Base-by-base conservation (phyloP, 441 rosid genomes). In the Pelargonium myrrhifolium region DNA sequence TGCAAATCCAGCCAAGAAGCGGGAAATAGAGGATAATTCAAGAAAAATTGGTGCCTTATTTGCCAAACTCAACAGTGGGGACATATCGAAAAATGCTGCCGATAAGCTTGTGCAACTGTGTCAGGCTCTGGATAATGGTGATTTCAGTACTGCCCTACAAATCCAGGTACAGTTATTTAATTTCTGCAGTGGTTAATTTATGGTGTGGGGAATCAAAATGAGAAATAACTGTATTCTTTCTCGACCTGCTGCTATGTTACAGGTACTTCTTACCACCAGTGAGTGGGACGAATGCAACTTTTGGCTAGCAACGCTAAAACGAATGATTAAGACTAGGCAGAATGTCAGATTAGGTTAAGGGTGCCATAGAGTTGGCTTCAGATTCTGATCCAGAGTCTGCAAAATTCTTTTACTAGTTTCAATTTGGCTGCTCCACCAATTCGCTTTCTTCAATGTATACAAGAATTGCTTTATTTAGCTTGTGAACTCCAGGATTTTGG, bases 211-310 rank as follows among this genome's bases (percentile, higher is more conserved):
- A 10, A 62, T 66, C 20, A 5, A 64, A 17, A 43, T 22, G 66
- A 28, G 7, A 51, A 39, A 35, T 6, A 6, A 20, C 45, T 65
- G 11, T 1, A 24, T 59, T 21, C 28, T 3, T 47, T 45, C 15
- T 56, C 35, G 35, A 31, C 35, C 5, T 61, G 6, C 18, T 51
- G 68, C 66, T 17, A 4, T 31, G 35, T 31, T 65, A 62, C 84
- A 92, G 98, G 93, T 92, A 53, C 84, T 78, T 67, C 90, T 95
- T 68, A 92, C 99, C 12, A 90, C 95, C 7, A 92, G 88, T 28
- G 97, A 92, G 76, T 95, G 99, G 98, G 99, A 95, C 65, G 98
- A 95, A 72, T 90, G 99, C 79, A 92, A 87, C 80, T 89, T 89
- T 85, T 95, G 98, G 99, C 84, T 95, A 71, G 86, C 96, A 10